A percentile compares a stretch with the other conserved stretches of the same genome.
phyloP scores from a whole-genome alignment of 2,329 filamentous ascomycete species.

The Pseudogymnoascus sp. region DNA sequence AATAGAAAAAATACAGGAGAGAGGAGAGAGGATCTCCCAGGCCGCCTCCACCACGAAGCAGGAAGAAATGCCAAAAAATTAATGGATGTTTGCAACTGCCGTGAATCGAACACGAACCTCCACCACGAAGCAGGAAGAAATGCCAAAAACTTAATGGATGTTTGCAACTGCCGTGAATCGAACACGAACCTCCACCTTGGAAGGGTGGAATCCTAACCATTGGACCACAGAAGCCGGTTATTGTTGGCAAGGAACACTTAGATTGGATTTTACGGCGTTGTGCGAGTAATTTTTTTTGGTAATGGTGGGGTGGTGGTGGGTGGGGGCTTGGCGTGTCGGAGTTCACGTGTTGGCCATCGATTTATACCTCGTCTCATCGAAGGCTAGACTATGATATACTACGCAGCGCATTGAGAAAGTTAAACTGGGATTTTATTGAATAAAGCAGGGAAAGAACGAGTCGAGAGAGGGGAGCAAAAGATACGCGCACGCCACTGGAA shows the following conservation, averaged over 20 bases:
- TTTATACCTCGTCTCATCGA: background rate
- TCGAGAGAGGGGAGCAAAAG: background rate
- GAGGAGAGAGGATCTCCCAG: too few relatives aligned
- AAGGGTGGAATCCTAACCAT: slow-evolving; percentile 21
- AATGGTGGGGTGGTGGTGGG: slow-evolving; percentile 10
- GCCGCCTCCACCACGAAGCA: background rate
- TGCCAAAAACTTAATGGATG: slow-evolving; percentile 9
- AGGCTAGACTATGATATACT: background rate
- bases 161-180: slow-evolving; percentile 17
- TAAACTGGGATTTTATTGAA: background rate
- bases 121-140: slow-evolving; percentile 12
- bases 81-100: slow-evolving; percentile 10
- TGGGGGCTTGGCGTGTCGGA: background rate
- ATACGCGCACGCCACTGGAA: background rate
- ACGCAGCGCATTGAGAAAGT: background rate
- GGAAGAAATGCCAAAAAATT: background rate
- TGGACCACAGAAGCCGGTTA: slow-evolving; percentile 10
- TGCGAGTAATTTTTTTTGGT: background rate
- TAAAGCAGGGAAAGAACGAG: background rate
- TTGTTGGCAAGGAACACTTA: background rate
- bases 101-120: slow-evolving; percentile 24
- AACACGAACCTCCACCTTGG: slow-evolving; percentile 24
- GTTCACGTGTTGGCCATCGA: background rate
- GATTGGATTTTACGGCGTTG: background rate
- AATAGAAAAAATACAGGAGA: too few relatives aligned